These are phyloP conservation scores for Toxicodendron radicans DNA, from an alignment of 345 rosid species.

Conservation along the genomic window DNA sequence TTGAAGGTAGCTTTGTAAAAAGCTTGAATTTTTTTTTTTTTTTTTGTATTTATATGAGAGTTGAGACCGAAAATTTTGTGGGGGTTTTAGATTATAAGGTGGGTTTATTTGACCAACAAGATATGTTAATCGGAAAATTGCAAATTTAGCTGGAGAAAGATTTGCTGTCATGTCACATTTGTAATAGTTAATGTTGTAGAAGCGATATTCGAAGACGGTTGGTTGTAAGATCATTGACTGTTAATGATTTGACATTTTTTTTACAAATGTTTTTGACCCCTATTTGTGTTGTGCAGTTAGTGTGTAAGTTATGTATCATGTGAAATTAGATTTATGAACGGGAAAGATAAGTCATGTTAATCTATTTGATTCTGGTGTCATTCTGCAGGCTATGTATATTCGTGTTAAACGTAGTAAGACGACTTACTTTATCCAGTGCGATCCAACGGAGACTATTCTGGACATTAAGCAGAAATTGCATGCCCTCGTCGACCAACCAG, in stretches of 20 bases:
- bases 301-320: neutral
- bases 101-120: neutral
- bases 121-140: too few species aligned
- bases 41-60: neutral
- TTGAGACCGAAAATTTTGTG: neutral
- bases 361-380: slow-evolving; percentile 10
- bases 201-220: too few species aligned
- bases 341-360: too few species aligned
- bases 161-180: too few species aligned
- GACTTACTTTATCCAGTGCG: slow-evolving; percentile 85
- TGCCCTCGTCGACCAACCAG: slow-evolving; percentile 63
- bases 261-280: too few species aligned
- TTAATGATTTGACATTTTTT: too few species aligned
- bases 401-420: slow-evolving; percentile 84
- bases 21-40: neutral
- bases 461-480: slow-evolving; percentile 76
- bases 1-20: neutral
- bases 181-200: too few species aligned
- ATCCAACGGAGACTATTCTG: slow-evolving; percentile 73
- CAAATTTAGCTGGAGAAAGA: too few species aligned
- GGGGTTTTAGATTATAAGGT: neutral
- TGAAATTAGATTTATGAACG: neutral
- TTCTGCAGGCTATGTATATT: slow-evolving; percentile 81
- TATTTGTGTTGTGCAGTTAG: too few species aligned
- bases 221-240: too few species aligned